Evolutionary conservation across 176 grass and related monocot species (phyloP).

Genomic region (Echinochloa phyllopogon): DNA sequence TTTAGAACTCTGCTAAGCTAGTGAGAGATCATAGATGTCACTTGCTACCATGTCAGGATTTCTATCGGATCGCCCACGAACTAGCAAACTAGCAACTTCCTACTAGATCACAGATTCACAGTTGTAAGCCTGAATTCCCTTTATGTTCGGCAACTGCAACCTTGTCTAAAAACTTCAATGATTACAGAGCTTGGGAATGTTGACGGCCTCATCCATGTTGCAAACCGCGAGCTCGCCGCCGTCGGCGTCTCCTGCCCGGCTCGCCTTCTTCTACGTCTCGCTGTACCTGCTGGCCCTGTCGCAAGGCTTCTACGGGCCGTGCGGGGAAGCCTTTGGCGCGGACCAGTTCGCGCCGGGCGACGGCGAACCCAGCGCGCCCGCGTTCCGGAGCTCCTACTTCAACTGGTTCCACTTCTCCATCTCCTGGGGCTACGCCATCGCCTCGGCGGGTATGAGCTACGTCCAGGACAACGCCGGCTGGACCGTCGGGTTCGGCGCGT

Average conservation of each 20-base stretch:
- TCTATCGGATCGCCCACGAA: too few species aligned
- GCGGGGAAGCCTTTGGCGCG: constrained; percentile 61
- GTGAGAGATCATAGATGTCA: too few species aligned
- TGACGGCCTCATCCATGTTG: constrained; percentile 52
- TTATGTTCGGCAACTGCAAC: background rate
- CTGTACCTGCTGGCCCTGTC: constrained; percentile 70
- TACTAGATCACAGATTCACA: too few species aligned
- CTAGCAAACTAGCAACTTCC: too few species aligned
- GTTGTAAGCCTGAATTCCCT: too few species aligned
- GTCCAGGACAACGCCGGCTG: constrained; percentile 73
- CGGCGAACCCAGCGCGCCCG: background rate
- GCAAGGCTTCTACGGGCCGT: constrained; percentile 65
- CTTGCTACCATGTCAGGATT: too few species aligned
- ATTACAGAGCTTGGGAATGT: constrained; percentile 61
- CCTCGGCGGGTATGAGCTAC: constrained; percentile 47
- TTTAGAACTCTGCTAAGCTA: too few species aligned
- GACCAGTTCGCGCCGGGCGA: constrained; percentile 61
- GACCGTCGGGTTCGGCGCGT: constrained; percentile 58
- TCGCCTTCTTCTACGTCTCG: constrained; percentile 49
- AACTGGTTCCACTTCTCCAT: constrained; percentile 82
- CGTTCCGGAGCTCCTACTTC: constrained; percentile 73
- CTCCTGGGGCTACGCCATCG: constrained; percentile 44
- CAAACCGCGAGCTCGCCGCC: background rate
- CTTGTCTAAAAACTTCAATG: background rate
- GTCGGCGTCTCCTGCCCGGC: background rate